These are phyloP conservation scores for Trematosphaeria pertusa DNA, from an alignment of 2,329 filamentous ascomycete species.

Conservation along the genomic window DNA sequence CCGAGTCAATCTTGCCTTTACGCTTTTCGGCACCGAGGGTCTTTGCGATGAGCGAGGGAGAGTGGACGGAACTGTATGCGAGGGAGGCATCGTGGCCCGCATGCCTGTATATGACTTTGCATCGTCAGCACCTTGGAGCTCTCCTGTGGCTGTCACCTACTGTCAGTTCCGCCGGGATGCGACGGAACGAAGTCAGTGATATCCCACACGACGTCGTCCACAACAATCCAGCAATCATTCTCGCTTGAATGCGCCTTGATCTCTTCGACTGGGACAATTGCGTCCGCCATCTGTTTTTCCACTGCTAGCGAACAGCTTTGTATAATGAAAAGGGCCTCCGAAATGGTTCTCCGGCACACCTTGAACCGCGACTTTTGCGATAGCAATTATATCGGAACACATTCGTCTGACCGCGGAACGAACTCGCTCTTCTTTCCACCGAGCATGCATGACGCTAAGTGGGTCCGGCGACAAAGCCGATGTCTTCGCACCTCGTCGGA, in stretches of 20 bases:
- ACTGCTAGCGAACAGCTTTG: neutral
- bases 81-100: constrained; percentile 30
- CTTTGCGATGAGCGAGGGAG: constrained; percentile 45
- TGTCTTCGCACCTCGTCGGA: neutral
- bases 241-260: constrained; percentile 20
- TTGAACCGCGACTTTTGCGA: neutral
- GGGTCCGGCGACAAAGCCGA: constrained; percentile 5
- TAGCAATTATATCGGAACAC: constrained; percentile 6
- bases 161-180: constrained; percentile 62
- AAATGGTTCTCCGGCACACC: neutral
- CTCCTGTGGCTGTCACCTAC: constrained; percentile 7
- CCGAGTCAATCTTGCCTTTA: constrained; percentile 24
- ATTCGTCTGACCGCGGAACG: neutral
- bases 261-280: constrained; percentile 18
- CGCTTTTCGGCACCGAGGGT: constrained; percentile 44
- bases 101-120: constrained; percentile 25
- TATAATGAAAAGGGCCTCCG: neutral
- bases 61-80: constrained; percentile 60
- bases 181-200: constrained; percentile 66
- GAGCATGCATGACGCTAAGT: constrained; percentile 1
- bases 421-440: constrained; percentile 1
- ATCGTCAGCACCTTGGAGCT: neutral
- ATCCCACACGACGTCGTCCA: constrained; percentile 70
- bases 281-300: neutral
- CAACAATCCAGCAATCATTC: constrained; percentile 64